Conservation (phyloP, 148 eudicot species). For the Rhododendron vialii region DNA sequence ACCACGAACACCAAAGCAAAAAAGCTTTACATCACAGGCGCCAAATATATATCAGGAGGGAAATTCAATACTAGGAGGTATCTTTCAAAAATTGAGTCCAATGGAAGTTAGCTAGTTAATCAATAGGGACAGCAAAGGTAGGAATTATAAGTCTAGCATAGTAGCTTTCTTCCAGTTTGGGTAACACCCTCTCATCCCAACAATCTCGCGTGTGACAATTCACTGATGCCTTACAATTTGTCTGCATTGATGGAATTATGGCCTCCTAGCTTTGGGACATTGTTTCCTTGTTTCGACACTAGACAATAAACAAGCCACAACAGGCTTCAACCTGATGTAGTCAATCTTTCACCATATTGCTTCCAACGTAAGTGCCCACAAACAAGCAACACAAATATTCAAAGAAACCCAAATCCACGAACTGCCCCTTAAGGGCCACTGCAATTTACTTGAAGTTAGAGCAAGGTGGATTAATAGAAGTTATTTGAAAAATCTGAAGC, state of each 20-base stretch:
- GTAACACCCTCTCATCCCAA: background rate
- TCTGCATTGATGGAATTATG: background rate
- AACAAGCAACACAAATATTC: background rate
- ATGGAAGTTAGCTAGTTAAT: background rate
- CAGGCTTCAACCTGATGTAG: background rate
- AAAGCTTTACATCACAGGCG: background rate
- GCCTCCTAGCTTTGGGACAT: background rate
- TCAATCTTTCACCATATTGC: background rate
- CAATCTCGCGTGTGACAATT: background rate
- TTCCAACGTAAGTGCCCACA: background rate
- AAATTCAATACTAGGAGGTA: background rate
- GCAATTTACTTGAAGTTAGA: background rate
- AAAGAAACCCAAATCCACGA: background rate
- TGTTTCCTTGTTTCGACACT: background rate
- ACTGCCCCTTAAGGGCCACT: background rate
- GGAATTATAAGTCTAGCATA: background rate
- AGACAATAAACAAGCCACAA: background rate
- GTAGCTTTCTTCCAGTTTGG: background rate
- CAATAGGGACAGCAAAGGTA: background rate
- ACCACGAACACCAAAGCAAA: background rate
- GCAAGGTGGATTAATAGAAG: background rate
- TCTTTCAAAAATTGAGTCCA: background rate
- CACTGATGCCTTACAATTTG: background rate
- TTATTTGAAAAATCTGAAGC: background rate
- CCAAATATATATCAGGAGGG: background rate